Evolutionary conservation across 2,329 filamentous ascomycete species (phyloP), one percentile per base, ranked within the genome.

Genomic region (Apiospora kogelbergensis): DNA sequence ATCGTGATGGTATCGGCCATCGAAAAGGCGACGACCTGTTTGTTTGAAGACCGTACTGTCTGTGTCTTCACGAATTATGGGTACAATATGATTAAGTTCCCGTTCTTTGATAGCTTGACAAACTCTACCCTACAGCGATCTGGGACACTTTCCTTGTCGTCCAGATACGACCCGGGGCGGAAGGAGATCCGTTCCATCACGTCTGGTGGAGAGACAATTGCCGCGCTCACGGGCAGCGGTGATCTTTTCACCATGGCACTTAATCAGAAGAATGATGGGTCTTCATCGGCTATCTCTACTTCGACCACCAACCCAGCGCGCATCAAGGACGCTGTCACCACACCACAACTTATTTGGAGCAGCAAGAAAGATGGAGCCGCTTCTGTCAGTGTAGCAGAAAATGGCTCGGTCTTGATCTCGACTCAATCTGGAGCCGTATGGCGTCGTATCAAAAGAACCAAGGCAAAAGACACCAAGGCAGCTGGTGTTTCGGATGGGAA

Each of bases 1-100:
- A 97, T 99, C 67, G 83, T 87, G 33, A 92, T 92, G 78, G 93
- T 96, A 0, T 92, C 93, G 0, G 95, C 95, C 3, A 97, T 97
- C 69, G 95, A 98, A 76, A 91, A 91, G 73, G 96, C 96, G 7
- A 98, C 96, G 0, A 91, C 91, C 1, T 92, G 94, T 71, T 82
- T 99, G 37, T 86, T 99, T 3, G 91, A 94, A 65, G 97, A 94
- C 74, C 90, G 93, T 73, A 94, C 94, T 24, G 94, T 98, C 11
- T 97, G 93, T 85, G 91, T 99, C 0, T 97, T 99, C 75, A 95
- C 94, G 0, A 97, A 97, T 73, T 98, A 97, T 76, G 95, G 95
- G 5, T 98, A 97, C 78, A 94, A 94, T n/a, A 93, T 94, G 72
- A 86, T 98, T 68, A 90, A 89, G 63, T 97, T 98, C 72, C 93